These are phyloP conservation scores for Ormosia emarginata DNA, from an alignment of 306 rosid genomes.

Conservation along the genomic window DNA sequence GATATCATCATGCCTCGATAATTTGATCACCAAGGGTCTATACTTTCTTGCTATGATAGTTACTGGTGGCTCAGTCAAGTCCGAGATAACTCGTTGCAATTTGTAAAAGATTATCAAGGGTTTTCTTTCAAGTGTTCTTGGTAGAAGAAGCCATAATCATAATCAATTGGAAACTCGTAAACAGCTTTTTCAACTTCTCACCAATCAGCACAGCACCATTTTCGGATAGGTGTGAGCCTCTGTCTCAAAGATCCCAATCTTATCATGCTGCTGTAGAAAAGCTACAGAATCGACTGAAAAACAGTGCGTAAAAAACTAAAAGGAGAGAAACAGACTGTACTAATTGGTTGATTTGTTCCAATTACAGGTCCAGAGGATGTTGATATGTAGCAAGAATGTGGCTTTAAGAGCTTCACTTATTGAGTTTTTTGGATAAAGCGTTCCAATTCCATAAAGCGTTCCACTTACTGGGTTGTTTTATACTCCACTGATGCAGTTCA, in stretches of 20 bases:
- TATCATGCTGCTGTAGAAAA: slow-evolving; percentile 31
- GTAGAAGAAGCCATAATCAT: slow-evolving; percentile 16
- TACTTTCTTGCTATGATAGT: slow-evolving; percentile 52
- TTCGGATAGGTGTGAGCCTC: slow-evolving; percentile 28
- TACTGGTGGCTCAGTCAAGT: slow-evolving; percentile 36
- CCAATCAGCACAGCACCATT: slow-evolving; percentile 54
- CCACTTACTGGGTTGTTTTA: too few relatives aligned
- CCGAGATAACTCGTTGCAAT: slow-evolving; percentile 59
- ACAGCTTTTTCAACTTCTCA: slow-evolving; percentile 47
- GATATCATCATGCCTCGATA: slow-evolving; percentile 47
- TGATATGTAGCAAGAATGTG: too few relatives aligned
- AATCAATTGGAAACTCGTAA: slow-evolving; percentile 30
- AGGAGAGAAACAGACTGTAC: slow-evolving; percentile 34
- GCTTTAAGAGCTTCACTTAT: too few relatives aligned
- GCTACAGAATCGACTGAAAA: slow-evolving; percentile 39
- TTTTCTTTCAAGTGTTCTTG: slow-evolving; percentile 39
- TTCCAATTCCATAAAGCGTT: too few relatives aligned
- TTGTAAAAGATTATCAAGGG: slow-evolving; percentile 51
- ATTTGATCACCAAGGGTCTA: slow-evolving; percentile 66
- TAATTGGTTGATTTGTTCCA: too few relatives aligned
- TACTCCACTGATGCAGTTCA: too few relatives aligned
- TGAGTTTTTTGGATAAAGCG: too few relatives aligned
- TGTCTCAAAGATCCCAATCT: slow-evolving; percentile 29
- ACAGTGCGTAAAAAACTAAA: slow-evolving; percentile 64
- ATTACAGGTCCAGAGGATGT: too few relatives aligned